Evolutionary conservation across 169 alveolate species (phyloP).

Genomic region (Plasmodium vivax): DNA sequence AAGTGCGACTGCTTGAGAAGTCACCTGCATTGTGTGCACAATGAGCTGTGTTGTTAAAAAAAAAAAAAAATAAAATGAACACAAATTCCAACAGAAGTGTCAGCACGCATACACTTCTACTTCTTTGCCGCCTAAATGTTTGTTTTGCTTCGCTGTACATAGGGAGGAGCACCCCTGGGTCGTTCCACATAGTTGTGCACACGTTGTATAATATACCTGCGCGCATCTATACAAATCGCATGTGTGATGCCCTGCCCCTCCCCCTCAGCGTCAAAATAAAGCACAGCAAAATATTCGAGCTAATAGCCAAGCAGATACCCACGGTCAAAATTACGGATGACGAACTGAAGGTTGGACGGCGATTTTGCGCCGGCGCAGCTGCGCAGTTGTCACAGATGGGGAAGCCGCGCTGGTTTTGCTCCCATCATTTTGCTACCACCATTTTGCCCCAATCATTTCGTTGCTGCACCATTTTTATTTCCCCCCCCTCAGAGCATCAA

Average conservation of each 20-base stretch:
- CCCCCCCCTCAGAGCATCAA: constrained; percentile 14
- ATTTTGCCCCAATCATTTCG: neutral
- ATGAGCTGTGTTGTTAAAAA: constrained; percentile 69
- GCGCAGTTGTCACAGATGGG: neutral
- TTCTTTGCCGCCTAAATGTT: neutral
- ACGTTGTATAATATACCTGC: neutral
- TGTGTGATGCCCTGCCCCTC: neutral
- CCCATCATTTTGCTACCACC: neutral
- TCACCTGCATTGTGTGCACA: constrained; percentile 66
- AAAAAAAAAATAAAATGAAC: neutral
- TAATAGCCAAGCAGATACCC: constrained; percentile 67
- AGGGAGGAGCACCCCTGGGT: neutral
- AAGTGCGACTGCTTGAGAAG: neutral
- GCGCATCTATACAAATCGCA: neutral
- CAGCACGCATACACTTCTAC: neutral
- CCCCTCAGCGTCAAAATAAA: constrained; percentile 52
- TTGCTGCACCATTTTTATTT: neutral
- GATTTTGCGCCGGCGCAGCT: neutral
- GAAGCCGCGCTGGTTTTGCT: neutral
- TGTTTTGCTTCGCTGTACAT: neutral
- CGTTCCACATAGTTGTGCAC: neutral
- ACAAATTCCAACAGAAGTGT: neutral
- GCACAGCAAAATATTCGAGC: constrained; percentile 60
- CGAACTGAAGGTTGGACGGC: constrained; percentile 25
- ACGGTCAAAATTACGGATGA: constrained; percentile 71